phyloP scores from a whole-genome alignment of 305 asterid species.

The Rubia occidens region DNA sequence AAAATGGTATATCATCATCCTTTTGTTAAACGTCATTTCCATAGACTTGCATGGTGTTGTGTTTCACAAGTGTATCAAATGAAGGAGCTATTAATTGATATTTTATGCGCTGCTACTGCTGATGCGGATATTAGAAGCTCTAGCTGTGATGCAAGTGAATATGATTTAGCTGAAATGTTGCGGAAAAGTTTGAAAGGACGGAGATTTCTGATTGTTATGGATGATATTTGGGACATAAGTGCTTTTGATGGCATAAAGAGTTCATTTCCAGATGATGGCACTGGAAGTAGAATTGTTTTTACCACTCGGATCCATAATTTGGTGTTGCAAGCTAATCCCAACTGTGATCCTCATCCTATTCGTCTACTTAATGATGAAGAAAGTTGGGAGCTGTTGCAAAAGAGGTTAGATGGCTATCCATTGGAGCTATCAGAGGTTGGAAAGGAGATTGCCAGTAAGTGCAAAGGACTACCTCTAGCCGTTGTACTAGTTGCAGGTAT shows the following conservation, averaged over 20 bases:
- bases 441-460: neutral
- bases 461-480: conserved; percentile 18
- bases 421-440: neutral
- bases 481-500: conserved; percentile 12
- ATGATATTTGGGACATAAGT: conserved; percentile 14
- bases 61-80: conserved; percentile 13
- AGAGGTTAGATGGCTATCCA: conserved; percentile 1
- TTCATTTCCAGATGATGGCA: conserved; percentile 15
- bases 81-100: conserved; percentile 11
- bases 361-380: neutral
- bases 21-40: neutral
- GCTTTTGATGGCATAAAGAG: conserved; percentile 7
- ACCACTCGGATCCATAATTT: conserved; percentile 14
- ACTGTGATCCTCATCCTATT: neutral
- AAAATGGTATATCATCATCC: conserved; percentile 2
- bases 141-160: neutral
- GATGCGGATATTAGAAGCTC: neutral
- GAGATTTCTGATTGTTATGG: conserved; percentile 17
- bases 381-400: conserved; percentile 16
- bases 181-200: conserved; percentile 4
- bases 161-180: conserved; percentile 8
- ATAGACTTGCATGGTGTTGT: conserved; percentile 12
- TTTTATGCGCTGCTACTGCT: conserved; percentile 1
- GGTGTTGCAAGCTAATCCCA: neutral
- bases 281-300: conserved; percentile 14